A percentile compares a stretch with the other conserved stretches of the same genome.
Conservation (phyloP, 192 early-diverging fungal genomes). For the Backusella sp. region DNA sequence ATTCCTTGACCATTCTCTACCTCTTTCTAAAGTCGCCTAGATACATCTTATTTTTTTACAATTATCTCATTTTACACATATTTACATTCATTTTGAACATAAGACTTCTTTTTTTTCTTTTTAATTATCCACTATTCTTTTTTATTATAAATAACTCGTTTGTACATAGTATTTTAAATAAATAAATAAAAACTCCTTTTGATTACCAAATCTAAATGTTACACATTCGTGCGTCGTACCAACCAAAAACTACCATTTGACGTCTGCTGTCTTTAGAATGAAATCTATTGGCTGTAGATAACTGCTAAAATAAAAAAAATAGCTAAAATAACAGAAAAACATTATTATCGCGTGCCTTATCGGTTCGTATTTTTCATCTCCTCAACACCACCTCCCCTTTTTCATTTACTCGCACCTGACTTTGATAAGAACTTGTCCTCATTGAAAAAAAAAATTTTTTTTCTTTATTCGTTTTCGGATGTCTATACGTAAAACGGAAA, state of each 20-base stretch:
- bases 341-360: neutral
- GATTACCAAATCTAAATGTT: neutral
- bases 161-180: conserved; percentile 7
- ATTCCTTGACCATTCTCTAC: conserved; percentile 14
- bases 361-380: neutral
- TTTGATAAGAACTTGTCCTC: neutral
- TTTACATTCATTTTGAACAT: neutral
- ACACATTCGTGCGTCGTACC: neutral
- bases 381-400: neutral
- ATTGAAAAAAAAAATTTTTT: neutral
- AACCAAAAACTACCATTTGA: conserved; percentile 6
- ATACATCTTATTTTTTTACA: neutral
- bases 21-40: conserved; percentile 18
- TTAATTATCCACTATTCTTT: no score
- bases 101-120: neutral
- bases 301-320: neutral
- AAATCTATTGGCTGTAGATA: conserved; percentile 9
- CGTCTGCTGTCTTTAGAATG: neutral
- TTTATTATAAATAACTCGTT: neutral
- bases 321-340: neutral
- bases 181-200: conserved; percentile 10
- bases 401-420: neutral
- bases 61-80: neutral
- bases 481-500: neutral
- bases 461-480: neutral